Evolutionary conservation across 2,329 filamentous ascomycete species (phyloP).

Genomic region (Botryosphaeria dothidea): DNA sequence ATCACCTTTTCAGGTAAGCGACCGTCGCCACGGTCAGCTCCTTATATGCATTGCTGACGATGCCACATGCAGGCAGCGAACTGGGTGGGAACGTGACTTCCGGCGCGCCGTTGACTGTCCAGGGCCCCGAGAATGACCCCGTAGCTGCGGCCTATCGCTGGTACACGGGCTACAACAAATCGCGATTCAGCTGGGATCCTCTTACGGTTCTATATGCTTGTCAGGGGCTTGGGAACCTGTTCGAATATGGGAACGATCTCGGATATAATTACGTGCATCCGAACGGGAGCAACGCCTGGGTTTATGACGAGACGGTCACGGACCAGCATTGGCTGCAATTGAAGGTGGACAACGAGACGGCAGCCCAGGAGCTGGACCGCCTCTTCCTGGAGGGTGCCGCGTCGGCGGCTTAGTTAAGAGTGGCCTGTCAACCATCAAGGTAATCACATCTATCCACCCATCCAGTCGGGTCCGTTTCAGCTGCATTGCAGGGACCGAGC

Average conservation of each 20-base stretch:
- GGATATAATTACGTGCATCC: slow-evolving; percentile 45
- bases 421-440: background rate
- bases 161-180: slow-evolving; percentile 28
- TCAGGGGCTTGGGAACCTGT: slow-evolving; percentile 34
- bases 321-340: slow-evolving; percentile 46
- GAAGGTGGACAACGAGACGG: slow-evolving; percentile 32
- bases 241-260: slow-evolving; percentile 37
- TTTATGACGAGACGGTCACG: slow-evolving; percentile 36
- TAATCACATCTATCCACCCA: background rate
- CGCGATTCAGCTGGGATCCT: slow-evolving; percentile 29
- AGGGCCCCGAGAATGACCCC: slow-evolving; percentile 24
- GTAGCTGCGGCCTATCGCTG: slow-evolving; percentile 26
- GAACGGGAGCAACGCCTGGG: slow-evolving; percentile 49
- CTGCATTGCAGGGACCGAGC: background rate
- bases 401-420: background rate
- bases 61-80: slow-evolving; percentile 40
- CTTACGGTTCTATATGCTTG: slow-evolving; percentile 28
- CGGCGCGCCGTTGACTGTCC: slow-evolving; percentile 38
- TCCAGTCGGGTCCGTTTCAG: background rate
- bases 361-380: slow-evolving; percentile 32
- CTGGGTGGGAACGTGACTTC: slow-evolving; percentile 46
- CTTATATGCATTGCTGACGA: background rate
- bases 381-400: slow-evolving; percentile 31
- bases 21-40: background rate
- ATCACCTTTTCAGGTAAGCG: slow-evolving; percentile 35